Evolutionary conservation across 2,329 filamentous ascomycete species (phyloP).

Genomic region (Aspergillus jensenii): DNA sequence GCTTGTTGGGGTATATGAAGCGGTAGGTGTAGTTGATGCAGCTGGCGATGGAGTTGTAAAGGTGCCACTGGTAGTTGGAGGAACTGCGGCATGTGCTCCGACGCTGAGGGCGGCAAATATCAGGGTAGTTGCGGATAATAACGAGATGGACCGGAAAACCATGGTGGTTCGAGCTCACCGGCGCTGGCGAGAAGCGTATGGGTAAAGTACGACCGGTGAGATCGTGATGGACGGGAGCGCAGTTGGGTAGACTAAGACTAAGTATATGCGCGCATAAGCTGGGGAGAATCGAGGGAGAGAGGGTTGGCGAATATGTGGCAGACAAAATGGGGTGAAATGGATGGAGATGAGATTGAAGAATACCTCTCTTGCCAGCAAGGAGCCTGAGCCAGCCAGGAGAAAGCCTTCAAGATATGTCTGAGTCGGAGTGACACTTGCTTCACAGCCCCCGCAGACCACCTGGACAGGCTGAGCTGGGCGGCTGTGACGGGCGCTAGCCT

Average conservation of each 20-base stretch:
- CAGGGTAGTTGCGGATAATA: conserved; percentile 2
- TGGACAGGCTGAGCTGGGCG: neutral
- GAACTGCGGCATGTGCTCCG: conserved; percentile 13
- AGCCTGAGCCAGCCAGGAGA: conserved; percentile 22
- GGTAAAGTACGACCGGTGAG: neutral
- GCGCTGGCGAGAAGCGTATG: neutral
- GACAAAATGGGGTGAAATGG: neutral
- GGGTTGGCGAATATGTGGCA: neutral
- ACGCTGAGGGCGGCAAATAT: conserved; percentile 12
- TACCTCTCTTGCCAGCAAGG: conserved; percentile 24
- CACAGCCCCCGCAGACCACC: conserved; percentile 6
- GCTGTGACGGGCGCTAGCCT: neutral
- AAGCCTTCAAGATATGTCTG: conserved; percentile 6
- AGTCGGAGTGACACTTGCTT: neutral
- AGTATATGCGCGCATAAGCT: conserved; percentile 3
- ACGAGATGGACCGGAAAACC: neutral
- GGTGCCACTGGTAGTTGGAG: conserved; percentile 11
- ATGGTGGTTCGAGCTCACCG: conserved; percentile 5
- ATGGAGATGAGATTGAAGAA: neutral
- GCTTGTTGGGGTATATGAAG: conserved; percentile 16
- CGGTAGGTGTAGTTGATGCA: conserved; percentile 22
- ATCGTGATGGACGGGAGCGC: neutral
- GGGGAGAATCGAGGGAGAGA: neutral
- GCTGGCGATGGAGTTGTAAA: conserved; percentile 20
- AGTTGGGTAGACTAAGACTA: neutral